Base-by-base conservation (phyloP, 2,329 filamentous ascomycete genomes). In the Exserohilum turcica region DNA sequence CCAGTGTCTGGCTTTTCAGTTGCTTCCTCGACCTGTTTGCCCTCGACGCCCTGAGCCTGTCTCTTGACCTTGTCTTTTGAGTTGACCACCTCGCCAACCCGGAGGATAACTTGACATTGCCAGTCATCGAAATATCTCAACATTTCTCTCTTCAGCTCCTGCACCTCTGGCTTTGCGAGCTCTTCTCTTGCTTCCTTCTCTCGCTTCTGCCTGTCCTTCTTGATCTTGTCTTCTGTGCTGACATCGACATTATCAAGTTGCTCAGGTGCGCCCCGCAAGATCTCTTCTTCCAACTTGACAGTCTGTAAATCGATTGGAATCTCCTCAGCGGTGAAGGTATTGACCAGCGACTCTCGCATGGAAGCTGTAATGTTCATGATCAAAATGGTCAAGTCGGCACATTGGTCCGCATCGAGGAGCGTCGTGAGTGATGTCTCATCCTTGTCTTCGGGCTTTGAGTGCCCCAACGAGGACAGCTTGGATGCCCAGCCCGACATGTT, bases 51-150 rank as follows among this genome's bases (percentile, higher is more conserved):
- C 10, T 47, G 56, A 15, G 59, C 66, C 59, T 74, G 71, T 48
- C 65, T 59, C 35, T 65, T 70, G 9, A 66, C 70, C 46, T 72
- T 64, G 16, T 71, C 70, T 31, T 72, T 66, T 21, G 72, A 72
- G 46, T 77, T 67, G 40, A 82, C 71, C 31, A 91, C 83, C 61
- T 94, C 88, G 15, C 86, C 84, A 19, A 96, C 78, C 12, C 92
- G 84, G 51, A 84, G 81, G 35, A 90, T 77, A 8, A 96, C 84
- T 10, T 80, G 79, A 5, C 85, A 81, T 64, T 90, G 84, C 93
- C 93, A 97, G 59, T 91, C 88, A 52, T 89, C 86, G 69, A 93
- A 96, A 68, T 88, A 86, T 6, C 81, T 77, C 5, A 95, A 71
- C 1, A 86, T 82, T 48, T 88, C 86, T 57, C 83, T 85, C 76